A percentile compares a stretch with the other conserved stretches of the same genome.
These are phyloP conservation scores for Daldinia loculata DNA, from an alignment of 495 filamentous ascomycete species.

Conservation along the genomic window DNA sequence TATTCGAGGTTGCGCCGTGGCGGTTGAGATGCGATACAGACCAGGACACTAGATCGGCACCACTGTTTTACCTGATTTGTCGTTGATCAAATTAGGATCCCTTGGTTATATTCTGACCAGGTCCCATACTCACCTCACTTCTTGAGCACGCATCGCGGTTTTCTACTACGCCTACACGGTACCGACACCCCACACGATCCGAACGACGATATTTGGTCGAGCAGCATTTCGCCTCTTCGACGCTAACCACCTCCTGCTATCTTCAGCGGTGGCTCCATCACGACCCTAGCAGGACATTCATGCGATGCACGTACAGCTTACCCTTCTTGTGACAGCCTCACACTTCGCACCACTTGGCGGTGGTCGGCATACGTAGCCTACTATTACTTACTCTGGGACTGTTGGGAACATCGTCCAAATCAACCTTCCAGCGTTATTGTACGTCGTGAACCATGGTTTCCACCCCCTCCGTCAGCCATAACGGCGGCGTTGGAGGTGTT, in stretches of 20 bases:
- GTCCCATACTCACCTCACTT: background rate
- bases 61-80: conserved; percentile 13
- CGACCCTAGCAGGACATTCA: conserved; percentile 18
- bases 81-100: background rate
- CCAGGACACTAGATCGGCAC: background rate
- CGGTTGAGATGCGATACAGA: conserved; percentile 8
- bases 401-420: conserved; percentile 2
- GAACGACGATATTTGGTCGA: conserved; percentile 1
- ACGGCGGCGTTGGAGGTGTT: conserved; percentile 46
- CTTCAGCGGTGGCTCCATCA: conserved; percentile 5
- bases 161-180: conserved; percentile 1
- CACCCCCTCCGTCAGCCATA: conserved; percentile 49
- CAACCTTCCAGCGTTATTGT: conserved; percentile 12
- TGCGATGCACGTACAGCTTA: conserved; percentile 45
- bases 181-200: conserved; percentile 12
- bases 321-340: conserved; percentile 42
- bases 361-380: conserved; percentile 33
- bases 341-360: conserved; percentile 24
- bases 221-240: conserved; percentile 15
- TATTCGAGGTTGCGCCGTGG: conserved; percentile 30
- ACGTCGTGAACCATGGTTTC: conserved; percentile 51
- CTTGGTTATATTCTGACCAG: background rate
- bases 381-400: conserved; percentile 17
- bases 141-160: background rate
- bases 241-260: conserved; percentile 1